These are phyloP conservation scores for Colletotrichum sp. DNA, from an alignment of 2,329 filamentous ascomycete species.

Conservation along the genomic window DNA sequence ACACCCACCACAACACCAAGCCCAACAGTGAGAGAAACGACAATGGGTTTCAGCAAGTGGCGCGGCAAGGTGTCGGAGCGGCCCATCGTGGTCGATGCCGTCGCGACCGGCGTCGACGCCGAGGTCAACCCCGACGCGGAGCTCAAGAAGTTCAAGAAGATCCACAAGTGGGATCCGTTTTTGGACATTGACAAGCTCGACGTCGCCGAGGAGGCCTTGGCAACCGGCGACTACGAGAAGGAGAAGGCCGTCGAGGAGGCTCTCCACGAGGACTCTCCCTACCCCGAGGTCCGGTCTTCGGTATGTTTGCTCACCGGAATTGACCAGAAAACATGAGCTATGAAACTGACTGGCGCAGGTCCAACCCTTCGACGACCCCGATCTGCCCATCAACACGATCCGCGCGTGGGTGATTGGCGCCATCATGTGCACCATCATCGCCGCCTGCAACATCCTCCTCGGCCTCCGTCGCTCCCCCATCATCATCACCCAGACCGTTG, in stretches of 20 bases:
- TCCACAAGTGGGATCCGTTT: conserved; percentile 64
- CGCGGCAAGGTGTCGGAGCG: conserved; percentile 50
- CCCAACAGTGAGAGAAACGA: not conserved
- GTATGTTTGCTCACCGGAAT: conserved; percentile 16
- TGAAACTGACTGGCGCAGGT: not conserved
- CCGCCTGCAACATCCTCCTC: conserved; percentile 62
- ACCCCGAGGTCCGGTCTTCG: conserved; percentile 50
- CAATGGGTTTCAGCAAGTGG: conserved; percentile 41
- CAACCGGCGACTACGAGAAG: conserved; percentile 48
- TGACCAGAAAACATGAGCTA: not conserved
- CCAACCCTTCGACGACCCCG: conserved; percentile 44
- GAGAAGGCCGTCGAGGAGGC: conserved; percentile 51
- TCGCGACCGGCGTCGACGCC: conserved; percentile 40
- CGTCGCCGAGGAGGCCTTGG: conserved; percentile 53
- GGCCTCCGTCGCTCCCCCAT: conserved; percentile 54
- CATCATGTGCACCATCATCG: conserved; percentile 62
- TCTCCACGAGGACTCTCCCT: conserved; percentile 60
- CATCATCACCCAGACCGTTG: conserved; percentile 57
- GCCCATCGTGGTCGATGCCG: conserved; percentile 40
- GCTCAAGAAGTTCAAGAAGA: conserved; percentile 49
- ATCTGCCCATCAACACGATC: conserved; percentile 61
- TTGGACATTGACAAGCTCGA: conserved; percentile 57
- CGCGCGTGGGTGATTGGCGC: conserved; percentile 65
- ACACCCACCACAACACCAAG: not conserved
- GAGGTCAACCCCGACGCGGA: conserved; percentile 43